These are phyloP conservation scores for Stagonosporopsis vannaccii DNA, from an alignment of 2,329 filamentous ascomycete genomes.

Conservation along the genomic window DNA sequence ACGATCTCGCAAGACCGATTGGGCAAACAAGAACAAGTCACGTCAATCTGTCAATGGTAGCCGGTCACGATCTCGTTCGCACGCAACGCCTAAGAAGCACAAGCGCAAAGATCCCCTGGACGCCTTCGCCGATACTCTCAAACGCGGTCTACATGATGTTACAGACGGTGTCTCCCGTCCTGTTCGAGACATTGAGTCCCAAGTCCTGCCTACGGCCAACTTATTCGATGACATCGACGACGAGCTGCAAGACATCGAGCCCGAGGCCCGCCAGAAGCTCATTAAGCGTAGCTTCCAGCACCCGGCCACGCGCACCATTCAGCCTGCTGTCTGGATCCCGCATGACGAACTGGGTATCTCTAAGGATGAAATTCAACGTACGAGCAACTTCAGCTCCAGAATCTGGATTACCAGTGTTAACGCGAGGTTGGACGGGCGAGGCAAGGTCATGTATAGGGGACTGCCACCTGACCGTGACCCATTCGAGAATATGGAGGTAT, in stretches of 20 bases:
- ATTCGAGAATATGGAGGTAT: constrained; percentile 50
- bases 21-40: constrained; percentile 40
- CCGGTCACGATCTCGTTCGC: constrained; percentile 34
- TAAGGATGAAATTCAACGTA: constrained; percentile 87
- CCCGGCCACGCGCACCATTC: constrained; percentile 79
- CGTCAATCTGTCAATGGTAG: constrained; percentile 38
- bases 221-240: constrained; percentile 89
- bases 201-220: constrained; percentile 73
- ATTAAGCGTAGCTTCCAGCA: constrained; percentile 92
- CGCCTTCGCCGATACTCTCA: constrained; percentile 35
- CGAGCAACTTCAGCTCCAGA: constrained; percentile 72
- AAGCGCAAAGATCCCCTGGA: constrained; percentile 40
- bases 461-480: constrained; percentile 78
- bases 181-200: constrained; percentile 49
- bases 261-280: constrained; percentile 84
- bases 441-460: constrained; percentile 80
- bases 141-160: constrained; percentile 40
- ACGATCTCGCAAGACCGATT: constrained; percentile 30
- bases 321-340: constrained; percentile 93
- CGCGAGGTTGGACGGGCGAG: constrained; percentile 83
- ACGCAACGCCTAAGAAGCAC: constrained; percentile 27
- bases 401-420: constrained; percentile 97
- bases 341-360: constrained; percentile 88
- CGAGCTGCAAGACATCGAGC: constrained; percentile 92
- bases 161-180: constrained; percentile 40